Evolutionary conservation across 2,329 filamentous ascomycete species (phyloP).

Genomic region (Pseudogymnoascus sp.): DNA sequence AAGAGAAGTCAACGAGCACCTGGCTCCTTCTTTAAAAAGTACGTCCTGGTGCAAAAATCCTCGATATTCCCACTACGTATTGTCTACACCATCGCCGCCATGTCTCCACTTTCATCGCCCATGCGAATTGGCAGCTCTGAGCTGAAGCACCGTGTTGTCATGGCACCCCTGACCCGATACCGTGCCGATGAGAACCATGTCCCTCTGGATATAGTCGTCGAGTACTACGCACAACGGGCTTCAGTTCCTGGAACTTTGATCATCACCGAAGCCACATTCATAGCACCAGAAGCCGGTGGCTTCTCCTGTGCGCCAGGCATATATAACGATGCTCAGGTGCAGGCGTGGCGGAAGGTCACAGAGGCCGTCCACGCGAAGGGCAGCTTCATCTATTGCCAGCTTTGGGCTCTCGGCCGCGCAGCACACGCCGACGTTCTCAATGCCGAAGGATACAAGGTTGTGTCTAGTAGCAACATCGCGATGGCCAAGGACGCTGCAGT

Average conservation of each 20-base stretch:
- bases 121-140: constrained; percentile 33
- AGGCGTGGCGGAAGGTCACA: constrained; percentile 52
- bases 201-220: constrained; percentile 34
- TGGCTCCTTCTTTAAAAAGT: neutral
- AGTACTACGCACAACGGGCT: constrained; percentile 47
- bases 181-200: constrained; percentile 39
- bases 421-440: constrained; percentile 25
- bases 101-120: constrained; percentile 32
- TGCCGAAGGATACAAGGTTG: neutral
- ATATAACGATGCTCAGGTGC: constrained; percentile 47
- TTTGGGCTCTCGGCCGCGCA: constrained; percentile 53
- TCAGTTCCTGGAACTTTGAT: constrained; percentile 45
- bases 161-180: constrained; percentile 42
- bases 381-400: constrained; percentile 51
- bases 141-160: constrained; percentile 38
- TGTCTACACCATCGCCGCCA: neutral
- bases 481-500: constrained; percentile 23
- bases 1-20: neutral
- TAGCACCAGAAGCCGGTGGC: constrained; percentile 39
- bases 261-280: constrained; percentile 49
- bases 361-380: constrained; percentile 56
- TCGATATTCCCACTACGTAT: neutral
- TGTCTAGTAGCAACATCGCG: constrained; percentile 12
- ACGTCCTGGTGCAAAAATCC: neutral
- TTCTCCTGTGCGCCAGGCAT: constrained; percentile 49